Evolutionary conservation across 2,329 filamentous ascomycete species (phyloP).

Genomic region (Penicillium sp.): DNA sequence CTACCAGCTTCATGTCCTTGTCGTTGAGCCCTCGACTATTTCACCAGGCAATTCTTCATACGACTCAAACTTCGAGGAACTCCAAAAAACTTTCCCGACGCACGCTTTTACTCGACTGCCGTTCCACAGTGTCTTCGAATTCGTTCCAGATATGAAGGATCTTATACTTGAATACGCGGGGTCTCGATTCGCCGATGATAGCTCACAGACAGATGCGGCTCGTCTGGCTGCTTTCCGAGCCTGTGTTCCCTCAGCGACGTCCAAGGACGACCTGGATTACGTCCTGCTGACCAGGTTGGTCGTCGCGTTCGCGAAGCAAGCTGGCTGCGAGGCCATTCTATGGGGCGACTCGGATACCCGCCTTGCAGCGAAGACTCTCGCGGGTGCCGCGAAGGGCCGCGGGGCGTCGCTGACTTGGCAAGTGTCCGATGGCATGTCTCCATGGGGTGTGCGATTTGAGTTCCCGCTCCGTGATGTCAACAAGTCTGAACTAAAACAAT

Average conservation of each 20-base stretch:
- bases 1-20: conserved; percentile 57
- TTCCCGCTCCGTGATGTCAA: conserved; percentile 83
- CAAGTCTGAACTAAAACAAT: conserved; percentile 70
- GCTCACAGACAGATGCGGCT: conserved; percentile 35
- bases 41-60: conserved; percentile 18
- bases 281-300: conserved; percentile 70
- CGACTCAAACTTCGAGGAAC: conserved; percentile 37
- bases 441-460: conserved; percentile 59
- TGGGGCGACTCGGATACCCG: conserved; percentile 84
- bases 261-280: conserved; percentile 66
- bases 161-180: conserved; percentile 32
- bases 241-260: conserved; percentile 66
- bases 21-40: conserved; percentile 41
- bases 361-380: conserved; percentile 77
- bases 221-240: conserved; percentile 55
- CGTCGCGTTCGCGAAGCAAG: conserved; percentile 57
- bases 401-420: conserved; percentile 80
- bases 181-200: conserved; percentile 25
- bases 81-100: conserved; percentile 60
- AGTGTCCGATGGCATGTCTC: conserved; percentile 67
- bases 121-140: conserved; percentile 58
- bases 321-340: conserved; percentile 65
- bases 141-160: conserved; percentile 34
- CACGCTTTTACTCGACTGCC: conserved; percentile 60
- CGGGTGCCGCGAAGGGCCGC: conserved; percentile 85